Conservation (phyloP, 192 early-diverging fungal genomes). For the Podila epicladia region DNA sequence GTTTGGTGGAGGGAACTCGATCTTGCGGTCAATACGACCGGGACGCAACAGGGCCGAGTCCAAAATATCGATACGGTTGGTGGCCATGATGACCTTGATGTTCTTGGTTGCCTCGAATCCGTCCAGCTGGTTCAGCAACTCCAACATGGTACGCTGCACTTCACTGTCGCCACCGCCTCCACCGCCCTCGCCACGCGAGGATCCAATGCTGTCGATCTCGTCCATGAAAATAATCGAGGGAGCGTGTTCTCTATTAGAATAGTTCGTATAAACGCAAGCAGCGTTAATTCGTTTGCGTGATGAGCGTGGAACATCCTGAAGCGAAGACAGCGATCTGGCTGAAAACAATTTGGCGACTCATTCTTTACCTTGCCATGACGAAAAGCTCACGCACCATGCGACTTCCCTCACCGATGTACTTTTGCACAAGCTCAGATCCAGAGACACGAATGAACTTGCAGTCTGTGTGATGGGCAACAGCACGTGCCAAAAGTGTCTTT, state of each 20-base stretch:
- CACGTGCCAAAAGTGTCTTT: slow-evolving; percentile 88
- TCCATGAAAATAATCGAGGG: slow-evolving; percentile 96
- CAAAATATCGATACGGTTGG: slow-evolving; percentile 91
- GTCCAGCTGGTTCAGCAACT: slow-evolving; percentile 90
- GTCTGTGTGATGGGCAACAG: slow-evolving; percentile 93
- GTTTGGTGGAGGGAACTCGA: slow-evolving; percentile 90
- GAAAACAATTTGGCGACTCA: not conserved
- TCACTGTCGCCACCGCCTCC: slow-evolving; percentile 86
- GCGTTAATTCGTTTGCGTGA: not conserved
- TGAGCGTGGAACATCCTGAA: not conserved
- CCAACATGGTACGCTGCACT: slow-evolving; percentile 92
- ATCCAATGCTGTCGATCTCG: slow-evolving; percentile 92
- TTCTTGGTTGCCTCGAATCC: slow-evolving; percentile 92
- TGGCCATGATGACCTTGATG: slow-evolving; percentile 95
- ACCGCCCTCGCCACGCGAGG: slow-evolving; percentile 82
- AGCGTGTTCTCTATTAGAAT: slow-evolving; percentile 76
- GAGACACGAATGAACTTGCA: slow-evolving; percentile 93
- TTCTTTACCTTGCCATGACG: slow-evolving; percentile 79
- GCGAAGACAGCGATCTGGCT: not conserved
- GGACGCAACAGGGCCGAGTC: slow-evolving; percentile 89
- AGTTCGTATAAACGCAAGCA: not conserved
- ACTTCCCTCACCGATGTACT: slow-evolving; percentile 93
- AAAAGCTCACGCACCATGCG: slow-evolving; percentile 93
- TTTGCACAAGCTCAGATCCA: slow-evolving; percentile 90
- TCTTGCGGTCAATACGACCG: slow-evolving; percentile 91